phyloP scores from a whole-genome alignment of 352 stramenopile species.

The Aphanomyces stellatus region DNA sequence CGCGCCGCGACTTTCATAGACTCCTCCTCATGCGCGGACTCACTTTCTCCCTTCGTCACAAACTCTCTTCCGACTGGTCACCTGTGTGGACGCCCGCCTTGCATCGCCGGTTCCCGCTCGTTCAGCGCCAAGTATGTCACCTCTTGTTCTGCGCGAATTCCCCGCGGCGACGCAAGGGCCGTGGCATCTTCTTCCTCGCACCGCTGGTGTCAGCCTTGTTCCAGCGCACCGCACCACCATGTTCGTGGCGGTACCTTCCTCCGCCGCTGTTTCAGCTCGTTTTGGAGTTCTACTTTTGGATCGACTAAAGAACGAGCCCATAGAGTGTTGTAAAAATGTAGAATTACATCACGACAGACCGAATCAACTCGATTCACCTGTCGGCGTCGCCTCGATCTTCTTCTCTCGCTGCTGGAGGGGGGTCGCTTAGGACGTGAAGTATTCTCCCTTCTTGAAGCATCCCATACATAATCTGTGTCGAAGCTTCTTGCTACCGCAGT shows the following conservation, averaged over 20 bases:
- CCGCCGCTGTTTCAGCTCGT: slow-evolving; percentile 4
- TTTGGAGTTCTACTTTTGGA: slow-evolving; percentile 15
- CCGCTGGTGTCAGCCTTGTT: neutral
- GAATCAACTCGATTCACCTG: too few relatives aligned
- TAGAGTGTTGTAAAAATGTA: neutral
- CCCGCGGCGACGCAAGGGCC: too few relatives aligned
- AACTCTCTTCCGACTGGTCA: slow-evolving; percentile 47
- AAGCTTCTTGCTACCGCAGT: slow-evolving; percentile 83
- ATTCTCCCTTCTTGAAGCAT: slow-evolving; percentile 89
- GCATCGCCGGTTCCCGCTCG: slow-evolving; percentile 40
- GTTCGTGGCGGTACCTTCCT: slow-evolving; percentile 5
- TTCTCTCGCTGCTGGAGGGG: neutral
- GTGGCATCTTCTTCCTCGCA: neutral
- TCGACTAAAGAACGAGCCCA: neutral
- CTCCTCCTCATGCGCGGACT: slow-evolving; percentile 28
- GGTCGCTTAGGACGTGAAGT: slow-evolving; percentile 39
- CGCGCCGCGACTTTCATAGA: slow-evolving; percentile 26
- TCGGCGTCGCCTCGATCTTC: too few relatives aligned
- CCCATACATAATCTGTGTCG: slow-evolving; percentile 84
- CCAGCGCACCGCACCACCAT: neutral
- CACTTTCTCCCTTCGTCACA: slow-evolving; percentile 28
- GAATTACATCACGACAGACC: too few relatives aligned
- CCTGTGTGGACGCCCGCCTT: slow-evolving; percentile 44
- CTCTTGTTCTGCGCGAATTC: slow-evolving; percentile 43
- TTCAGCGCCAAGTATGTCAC: slow-evolving; percentile 49